Conservation (phyloP, 1,284 basidiomycete genomes). For the Retiboletus flavoniger region DNA sequence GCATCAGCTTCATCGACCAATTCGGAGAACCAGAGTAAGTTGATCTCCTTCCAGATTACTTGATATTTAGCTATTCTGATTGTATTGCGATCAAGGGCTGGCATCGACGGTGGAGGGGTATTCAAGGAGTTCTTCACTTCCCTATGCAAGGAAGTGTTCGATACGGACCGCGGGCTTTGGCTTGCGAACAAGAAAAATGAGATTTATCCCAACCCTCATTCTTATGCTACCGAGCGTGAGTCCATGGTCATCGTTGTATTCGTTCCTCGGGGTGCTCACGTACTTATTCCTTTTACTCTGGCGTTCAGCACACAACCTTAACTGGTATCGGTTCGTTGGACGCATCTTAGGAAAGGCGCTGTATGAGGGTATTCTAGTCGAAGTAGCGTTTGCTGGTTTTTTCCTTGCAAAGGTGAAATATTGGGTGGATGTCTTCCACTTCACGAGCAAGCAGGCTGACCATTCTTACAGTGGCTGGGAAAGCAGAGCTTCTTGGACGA, state of each 20-base stretch:
- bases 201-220: slow-evolving; percentile 91
- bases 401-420: slow-evolving; percentile 81
- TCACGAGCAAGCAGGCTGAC: slow-evolving; percentile 3
- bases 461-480: slow-evolving; percentile 70
- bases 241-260: slow-evolving; percentile 8
- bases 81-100: slow-evolving; percentile 53
- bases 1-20: slow-evolving; percentile 91
- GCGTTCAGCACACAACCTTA: slow-evolving; percentile 69
- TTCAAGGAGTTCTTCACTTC: slow-evolving; percentile 98
- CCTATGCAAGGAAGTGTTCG: slow-evolving; percentile 90
- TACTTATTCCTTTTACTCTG: not conserved
- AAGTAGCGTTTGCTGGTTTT: slow-evolving; percentile 94
- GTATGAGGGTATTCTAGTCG: slow-evolving; percentile 96
- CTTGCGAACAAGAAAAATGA: slow-evolving; percentile 86
- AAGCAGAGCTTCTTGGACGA: slow-evolving; percentile 90
- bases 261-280: slow-evolving; percentile 4
- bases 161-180: slow-evolving; percentile 94
- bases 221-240: slow-evolving; percentile 82
- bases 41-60: not conserved
- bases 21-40: slow-evolving; percentile 81
- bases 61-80: not conserved
- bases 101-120: slow-evolving; percentile 94
- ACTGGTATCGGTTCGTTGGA: slow-evolving; percentile 95
- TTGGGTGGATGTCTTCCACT: not conserved
- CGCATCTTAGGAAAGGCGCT: slow-evolving; percentile 93